Evolutionary conservation across 805 yeast genomes (phyloP), one percentile per base, ranked within the genome.

Genomic region (Jamesozyma spencerorum): DNA sequence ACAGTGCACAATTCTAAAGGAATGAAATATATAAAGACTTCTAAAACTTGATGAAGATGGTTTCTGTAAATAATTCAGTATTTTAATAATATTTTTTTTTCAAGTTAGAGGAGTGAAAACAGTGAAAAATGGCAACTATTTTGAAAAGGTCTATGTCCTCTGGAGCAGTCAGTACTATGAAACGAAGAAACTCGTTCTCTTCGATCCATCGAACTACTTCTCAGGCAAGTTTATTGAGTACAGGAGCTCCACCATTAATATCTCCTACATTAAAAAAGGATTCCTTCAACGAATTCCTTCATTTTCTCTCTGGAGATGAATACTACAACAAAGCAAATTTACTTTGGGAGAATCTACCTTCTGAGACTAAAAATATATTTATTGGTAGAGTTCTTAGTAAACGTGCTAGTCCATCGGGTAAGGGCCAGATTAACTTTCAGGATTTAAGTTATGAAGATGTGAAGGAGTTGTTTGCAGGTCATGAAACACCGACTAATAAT

Each of bases 311-410:
- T 6, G 49, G 49, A 3, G 42, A 41, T 8, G 46, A 39, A 15
- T 31, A 41, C 17, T 38, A 31, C 18, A 29, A 32, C 8, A 44
- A 31, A 11, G 36, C 32, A 6, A 36, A 33, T 24, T n/a, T n/a
- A 18, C 17, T 41, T 17, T 47, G 49, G 49, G 49, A 46, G 26
- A 31, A 36, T 10, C 18, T 46, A 15, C 45, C 50, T 11, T 36
- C 31, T 5, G 40, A 41, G 14, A 41, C 47, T 6, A 40, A 42
- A 32, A 44, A 45, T 31, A 24, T 43, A 11, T 47, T 44, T 34
- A 28, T 41, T 22, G 43, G 44, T 3, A 28, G 38, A 15, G 47
- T 39, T 3, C 11, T 43, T 10, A 20, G 31, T 14, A 43, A 39
- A 29, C 33, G 15, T 19, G 18, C 13, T 17, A 34, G 11, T 18